phyloP scores from a whole-genome alignment of 305 asterid genomes.

The Fraxinus platypoda region DNA sequence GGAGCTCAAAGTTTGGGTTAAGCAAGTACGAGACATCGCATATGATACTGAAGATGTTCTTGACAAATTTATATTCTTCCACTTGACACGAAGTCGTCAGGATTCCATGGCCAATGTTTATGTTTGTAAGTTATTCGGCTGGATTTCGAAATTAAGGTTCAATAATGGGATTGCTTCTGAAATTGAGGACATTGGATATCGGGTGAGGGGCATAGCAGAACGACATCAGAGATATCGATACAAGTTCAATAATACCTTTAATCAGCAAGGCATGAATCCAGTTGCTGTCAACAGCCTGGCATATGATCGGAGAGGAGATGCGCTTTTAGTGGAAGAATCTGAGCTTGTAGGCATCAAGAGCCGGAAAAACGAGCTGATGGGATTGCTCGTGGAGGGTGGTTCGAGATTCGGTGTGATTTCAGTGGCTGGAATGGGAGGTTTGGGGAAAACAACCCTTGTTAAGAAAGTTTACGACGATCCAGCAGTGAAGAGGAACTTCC shows the following conservation, averaged over 20 bases:
- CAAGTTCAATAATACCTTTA: neutral
- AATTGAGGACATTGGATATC: neutral
- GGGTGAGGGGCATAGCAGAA: neutral
- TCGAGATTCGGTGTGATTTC: constrained; percentile 20
- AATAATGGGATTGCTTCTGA: neutral
- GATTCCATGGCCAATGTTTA: neutral
- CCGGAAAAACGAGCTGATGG: neutral
- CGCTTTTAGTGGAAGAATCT: constrained; percentile 3
- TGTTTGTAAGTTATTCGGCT: neutral
- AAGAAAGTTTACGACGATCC: constrained; percentile 21
- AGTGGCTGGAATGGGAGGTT: constrained; percentile 36
- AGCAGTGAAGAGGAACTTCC: neutral
- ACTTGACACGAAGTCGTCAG: neutral
- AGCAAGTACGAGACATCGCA: constrained; percentile 21
- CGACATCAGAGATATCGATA: constrained; percentile 11
- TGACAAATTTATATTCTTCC: constrained; percentile 13
- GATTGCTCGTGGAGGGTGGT: neutral
- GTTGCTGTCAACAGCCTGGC: neutral
- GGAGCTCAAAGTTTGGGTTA: constrained; percentile 20
- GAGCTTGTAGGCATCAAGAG: constrained; percentile 11
- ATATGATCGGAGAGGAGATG: constrained; percentile 13
- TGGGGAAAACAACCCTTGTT: constrained; percentile 35
- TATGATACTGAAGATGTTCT: constrained; percentile 16
- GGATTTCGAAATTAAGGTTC: neutral
- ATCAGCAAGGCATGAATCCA: neutral